Percentiles rank a stretch among this genome's conserved stretches.
Conservation (phyloP, 2,329 filamentous ascomycete genomes). For the Claviceps sp. region DNA sequence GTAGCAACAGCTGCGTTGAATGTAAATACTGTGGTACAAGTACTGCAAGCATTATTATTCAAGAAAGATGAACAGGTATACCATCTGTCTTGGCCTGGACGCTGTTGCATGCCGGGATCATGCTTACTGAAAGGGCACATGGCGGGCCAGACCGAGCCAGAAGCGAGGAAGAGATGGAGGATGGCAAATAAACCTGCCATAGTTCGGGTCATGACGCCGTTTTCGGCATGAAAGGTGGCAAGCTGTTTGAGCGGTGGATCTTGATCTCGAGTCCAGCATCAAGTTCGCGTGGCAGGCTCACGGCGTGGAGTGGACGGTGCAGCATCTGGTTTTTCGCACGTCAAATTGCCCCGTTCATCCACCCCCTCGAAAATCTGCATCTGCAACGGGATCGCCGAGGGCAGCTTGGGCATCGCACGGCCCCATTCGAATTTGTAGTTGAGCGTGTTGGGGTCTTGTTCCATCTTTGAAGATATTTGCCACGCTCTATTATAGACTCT, state of each 20-base stretch:
- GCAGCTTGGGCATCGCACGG: conserved; percentile 11
- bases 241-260: conserved; percentile 69
- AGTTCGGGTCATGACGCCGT: conserved; percentile 22
- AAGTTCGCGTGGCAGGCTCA: conserved; percentile 38
- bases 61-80: too few species aligned
- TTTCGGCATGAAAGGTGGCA: conserved; percentile 53
- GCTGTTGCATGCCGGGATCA: too few species aligned
- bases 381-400: conserved; percentile 20
- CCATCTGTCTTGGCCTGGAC: too few species aligned
- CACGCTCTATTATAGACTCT: conserved; percentile 35
- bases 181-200: too few species aligned
- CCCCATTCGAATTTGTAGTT: conserved; percentile 35
- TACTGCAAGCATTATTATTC: too few species aligned
- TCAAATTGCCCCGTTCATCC: conserved; percentile 16
- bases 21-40: too few species aligned
- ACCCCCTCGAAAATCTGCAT: conserved; percentile 36
- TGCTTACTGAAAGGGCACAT: conserved; percentile 61
- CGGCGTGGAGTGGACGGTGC: neutral
- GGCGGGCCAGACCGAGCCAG: conserved; percentile 62
- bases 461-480: conserved; percentile 30
- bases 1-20: too few species aligned
- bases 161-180: conserved; percentile 38
- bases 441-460: conserved; percentile 17
- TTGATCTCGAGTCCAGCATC: conserved; percentile 64
- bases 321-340: conserved; percentile 1